phyloP scores from a whole-genome alignment of 805 yeast genomes.

The Helenozyma baotianmanensis region DNA sequence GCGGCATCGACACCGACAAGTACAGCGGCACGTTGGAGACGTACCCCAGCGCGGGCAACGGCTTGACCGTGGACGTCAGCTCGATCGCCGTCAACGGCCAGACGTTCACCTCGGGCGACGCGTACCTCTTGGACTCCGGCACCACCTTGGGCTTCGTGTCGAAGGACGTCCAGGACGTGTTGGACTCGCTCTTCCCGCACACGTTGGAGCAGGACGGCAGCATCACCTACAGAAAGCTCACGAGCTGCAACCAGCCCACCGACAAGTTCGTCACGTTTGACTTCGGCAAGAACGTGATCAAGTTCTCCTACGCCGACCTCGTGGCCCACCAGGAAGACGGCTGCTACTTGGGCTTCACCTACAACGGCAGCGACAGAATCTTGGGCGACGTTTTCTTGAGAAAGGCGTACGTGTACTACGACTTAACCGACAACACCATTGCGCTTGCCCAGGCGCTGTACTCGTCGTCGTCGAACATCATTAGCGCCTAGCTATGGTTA shows the following conservation, averaged over 20 bases:
- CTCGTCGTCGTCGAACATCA: slow-evolving; percentile 6
- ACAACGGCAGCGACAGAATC: slow-evolving; percentile 5
- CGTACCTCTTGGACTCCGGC: slow-evolving; percentile 13
- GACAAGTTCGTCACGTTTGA: slow-evolving; percentile 10
- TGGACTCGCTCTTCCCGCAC: slow-evolving; percentile 6
- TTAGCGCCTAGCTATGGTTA: slow-evolving; percentile 6
- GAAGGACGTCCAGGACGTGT: slow-evolving; percentile 3
- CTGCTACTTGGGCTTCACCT: slow-evolving; percentile 10
- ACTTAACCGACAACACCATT: slow-evolving; percentile 11
- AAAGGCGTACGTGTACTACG: slow-evolving; percentile 14
- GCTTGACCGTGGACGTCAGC: slow-evolving; percentile 5
- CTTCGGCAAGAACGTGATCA: slow-evolving; percentile 8
- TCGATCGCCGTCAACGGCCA: slow-evolving; percentile 8
- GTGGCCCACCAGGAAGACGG: slow-evolving; percentile 7
- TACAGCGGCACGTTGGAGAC: slow-evolving; percentile 17
- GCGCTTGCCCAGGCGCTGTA: slow-evolving; percentile 13
- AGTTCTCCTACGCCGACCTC: slow-evolving; percentile 10
- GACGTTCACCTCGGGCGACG: slow-evolving; percentile 1
- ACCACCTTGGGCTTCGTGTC: slow-evolving; percentile 11
- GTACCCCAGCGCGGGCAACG: too few relatives aligned
- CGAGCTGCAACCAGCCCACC: slow-evolving; percentile 12
- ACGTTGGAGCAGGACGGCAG: slow-evolving; percentile 1
- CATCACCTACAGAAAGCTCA: slow-evolving; percentile 5
- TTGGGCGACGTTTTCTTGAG: slow-evolving; percentile 18
- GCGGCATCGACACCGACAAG: slow-evolving; percentile 29